phyloP scores from a whole-genome alignment of 192 early-diverging fungal species.

The Backusella tarrabulga region DNA sequence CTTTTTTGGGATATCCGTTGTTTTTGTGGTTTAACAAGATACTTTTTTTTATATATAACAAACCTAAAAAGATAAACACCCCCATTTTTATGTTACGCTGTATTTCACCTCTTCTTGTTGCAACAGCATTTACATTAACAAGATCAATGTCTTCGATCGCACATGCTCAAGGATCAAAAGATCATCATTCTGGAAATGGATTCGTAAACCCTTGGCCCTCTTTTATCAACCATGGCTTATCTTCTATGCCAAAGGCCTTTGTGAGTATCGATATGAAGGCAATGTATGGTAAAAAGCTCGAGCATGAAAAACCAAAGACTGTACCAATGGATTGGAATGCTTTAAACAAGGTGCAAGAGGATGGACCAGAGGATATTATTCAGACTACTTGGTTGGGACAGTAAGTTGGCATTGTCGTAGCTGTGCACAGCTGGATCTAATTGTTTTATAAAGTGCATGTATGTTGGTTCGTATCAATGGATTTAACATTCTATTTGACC shows the following conservation, averaged over 20 bases:
- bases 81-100: neutral
- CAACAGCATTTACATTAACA: neutral
- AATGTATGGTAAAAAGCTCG: neutral
- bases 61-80: neutral
- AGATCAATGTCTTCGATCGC: neutral
- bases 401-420: neutral
- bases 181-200: neutral
- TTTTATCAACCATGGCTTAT: neutral
- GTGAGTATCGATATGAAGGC: neutral
- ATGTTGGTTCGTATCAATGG: conserved; percentile 64
- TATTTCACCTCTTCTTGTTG: neutral
- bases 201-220: neutral
- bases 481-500: conserved; percentile 73
- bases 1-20: neutral
- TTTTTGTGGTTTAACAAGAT: neutral
- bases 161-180: conserved; percentile 1
- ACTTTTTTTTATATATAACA: neutral
- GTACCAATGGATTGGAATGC: neutral
- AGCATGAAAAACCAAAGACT: neutral
- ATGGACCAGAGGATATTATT: neutral
- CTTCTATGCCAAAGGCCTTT: neutral
- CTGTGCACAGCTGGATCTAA: neutral
- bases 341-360: neutral
- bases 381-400: neutral
- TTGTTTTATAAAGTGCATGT: conserved; percentile 43